Percentiles rank a stretch among this genome's conserved stretches.
phyloP scores from a whole-genome alignment of 1,284 basidiomycete species.

The Inonotus hispidus region DNA sequence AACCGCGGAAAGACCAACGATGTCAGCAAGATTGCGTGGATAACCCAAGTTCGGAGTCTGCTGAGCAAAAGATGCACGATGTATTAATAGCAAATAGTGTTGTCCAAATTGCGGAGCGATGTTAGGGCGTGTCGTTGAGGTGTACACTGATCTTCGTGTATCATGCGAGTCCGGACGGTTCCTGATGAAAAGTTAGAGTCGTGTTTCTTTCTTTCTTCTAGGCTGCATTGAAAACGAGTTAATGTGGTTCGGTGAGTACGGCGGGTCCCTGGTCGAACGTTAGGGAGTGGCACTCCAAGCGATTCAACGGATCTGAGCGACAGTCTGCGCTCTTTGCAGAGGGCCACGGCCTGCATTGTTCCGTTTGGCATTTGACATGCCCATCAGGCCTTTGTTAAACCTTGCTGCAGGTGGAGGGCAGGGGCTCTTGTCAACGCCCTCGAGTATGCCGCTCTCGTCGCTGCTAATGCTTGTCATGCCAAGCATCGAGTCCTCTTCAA shows the following conservation, averaged over 20 bases:
- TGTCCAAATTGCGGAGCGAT: neutral
- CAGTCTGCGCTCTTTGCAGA: conserved; percentile 16
- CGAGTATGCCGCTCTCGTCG: conserved; percentile 44
- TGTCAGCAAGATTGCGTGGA: neutral
- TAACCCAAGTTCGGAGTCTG: neutral
- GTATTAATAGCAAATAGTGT: conserved; percentile 10
- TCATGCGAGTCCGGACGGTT: conserved; percentile 3
- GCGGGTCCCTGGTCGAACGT: neutral
- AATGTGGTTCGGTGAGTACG: neutral
- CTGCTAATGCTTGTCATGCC: conserved; percentile 39
- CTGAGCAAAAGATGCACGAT: neutral
- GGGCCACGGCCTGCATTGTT: conserved; percentile 9
- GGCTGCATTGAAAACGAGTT: neutral
- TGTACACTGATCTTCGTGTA: neutral
- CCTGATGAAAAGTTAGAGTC: neutral
- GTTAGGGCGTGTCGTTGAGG: neutral
- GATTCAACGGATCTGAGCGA: conserved; percentile 13
- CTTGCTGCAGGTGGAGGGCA: conserved; percentile 59
- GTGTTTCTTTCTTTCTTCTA: neutral
- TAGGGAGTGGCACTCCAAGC: neutral
- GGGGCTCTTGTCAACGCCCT: conserved; percentile 71
- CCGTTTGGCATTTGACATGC: conserved; percentile 9
- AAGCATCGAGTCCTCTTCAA: conserved; percentile 56
- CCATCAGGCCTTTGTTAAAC: neutral
- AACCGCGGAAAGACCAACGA: neutral